phyloP scores from a whole-genome alignment of 225 moss, liverwort and hornwort species.

The Lunularia cruciata region DNA sequence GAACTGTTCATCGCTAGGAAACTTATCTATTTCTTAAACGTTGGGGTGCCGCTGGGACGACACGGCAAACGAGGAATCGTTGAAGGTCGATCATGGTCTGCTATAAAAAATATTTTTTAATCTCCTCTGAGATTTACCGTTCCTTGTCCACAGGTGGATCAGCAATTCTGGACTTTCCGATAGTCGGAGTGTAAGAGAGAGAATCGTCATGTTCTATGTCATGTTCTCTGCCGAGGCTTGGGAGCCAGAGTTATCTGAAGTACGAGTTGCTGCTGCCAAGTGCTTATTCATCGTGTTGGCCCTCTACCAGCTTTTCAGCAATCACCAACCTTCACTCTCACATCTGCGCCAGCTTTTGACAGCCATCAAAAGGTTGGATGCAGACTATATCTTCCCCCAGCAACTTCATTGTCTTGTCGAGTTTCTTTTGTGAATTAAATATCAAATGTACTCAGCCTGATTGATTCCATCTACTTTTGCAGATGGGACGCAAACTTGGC shows the following conservation, averaged over 20 bases:
- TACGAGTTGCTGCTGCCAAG: conserved; percentile 38
- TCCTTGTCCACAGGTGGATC: conserved; percentile 34
- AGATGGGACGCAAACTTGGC: conserved; percentile 35
- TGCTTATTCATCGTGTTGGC: conserved; percentile 41
- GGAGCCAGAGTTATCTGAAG: conserved; percentile 35
- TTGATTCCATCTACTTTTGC: background rate
- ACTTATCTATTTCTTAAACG: background rate
- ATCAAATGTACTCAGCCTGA: background rate
- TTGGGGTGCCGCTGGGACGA: background rate
- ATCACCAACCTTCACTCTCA: conserved; percentile 17
- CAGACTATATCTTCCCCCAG: background rate
- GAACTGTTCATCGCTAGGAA: background rate
- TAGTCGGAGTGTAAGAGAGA: conserved; percentile 36
- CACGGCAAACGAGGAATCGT: background rate
- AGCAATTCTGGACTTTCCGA: conserved; percentile 46
- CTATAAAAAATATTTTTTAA: no score
- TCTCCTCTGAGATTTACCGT: background rate
- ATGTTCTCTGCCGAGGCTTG: conserved; percentile 45
- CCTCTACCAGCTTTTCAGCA: conserved; percentile 33
- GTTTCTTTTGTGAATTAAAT: background rate
- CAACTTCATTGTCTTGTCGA: background rate
- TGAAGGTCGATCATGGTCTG: no score
- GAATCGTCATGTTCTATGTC: conserved; percentile 45
- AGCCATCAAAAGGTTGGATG: conserved; percentile 27
- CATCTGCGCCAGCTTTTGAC: conserved; percentile 24